A percentile compares a stretch with the other conserved stretches of the same genome.
These are phyloP conservation scores for Trametes sanguinea DNA, from an alignment of 768 basidiomycete species.

Conservation along the genomic window DNA sequence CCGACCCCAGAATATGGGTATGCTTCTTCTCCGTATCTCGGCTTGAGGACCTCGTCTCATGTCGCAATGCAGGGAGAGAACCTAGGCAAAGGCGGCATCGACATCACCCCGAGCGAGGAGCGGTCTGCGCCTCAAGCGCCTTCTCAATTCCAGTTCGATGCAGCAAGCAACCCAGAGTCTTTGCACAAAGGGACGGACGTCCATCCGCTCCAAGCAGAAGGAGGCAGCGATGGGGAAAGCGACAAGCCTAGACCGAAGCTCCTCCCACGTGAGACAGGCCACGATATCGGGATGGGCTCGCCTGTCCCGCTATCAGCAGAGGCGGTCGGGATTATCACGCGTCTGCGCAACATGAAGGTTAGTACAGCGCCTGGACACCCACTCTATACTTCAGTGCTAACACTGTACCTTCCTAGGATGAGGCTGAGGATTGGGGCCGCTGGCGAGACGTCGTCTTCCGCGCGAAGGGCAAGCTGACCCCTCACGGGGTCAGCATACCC, in stretches of 20 bases:
- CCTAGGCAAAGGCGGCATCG: constrained; percentile 80
- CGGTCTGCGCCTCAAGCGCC: constrained; percentile 63
- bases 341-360: constrained; percentile 82
- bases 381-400: neutral
- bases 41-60: neutral
- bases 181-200: constrained; percentile 1
- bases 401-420: constrained; percentile 56
- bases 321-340: constrained; percentile 77
- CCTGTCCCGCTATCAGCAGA: constrained; percentile 77
- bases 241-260: constrained; percentile 39
- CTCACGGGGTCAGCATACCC: constrained; percentile 45
- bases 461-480: constrained; percentile 60
- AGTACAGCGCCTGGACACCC: no score
- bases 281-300: constrained; percentile 87
- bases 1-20: constrained; percentile 77
- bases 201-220: neutral
- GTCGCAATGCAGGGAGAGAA: constrained; percentile 55
- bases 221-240: neutral
- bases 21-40: constrained; percentile 11
- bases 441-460: constrained; percentile 86
- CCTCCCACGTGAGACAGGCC: constrained; percentile 82
- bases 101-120: constrained; percentile 66
- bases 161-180: constrained; percentile 29
- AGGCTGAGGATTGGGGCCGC: constrained; percentile 85
- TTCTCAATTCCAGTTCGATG: constrained; percentile 36